Evolutionary conservation across 805 yeast species (phyloP), one percentile per base, ranked within the genome.

Genomic region (Yarrowia sp.): DNA sequence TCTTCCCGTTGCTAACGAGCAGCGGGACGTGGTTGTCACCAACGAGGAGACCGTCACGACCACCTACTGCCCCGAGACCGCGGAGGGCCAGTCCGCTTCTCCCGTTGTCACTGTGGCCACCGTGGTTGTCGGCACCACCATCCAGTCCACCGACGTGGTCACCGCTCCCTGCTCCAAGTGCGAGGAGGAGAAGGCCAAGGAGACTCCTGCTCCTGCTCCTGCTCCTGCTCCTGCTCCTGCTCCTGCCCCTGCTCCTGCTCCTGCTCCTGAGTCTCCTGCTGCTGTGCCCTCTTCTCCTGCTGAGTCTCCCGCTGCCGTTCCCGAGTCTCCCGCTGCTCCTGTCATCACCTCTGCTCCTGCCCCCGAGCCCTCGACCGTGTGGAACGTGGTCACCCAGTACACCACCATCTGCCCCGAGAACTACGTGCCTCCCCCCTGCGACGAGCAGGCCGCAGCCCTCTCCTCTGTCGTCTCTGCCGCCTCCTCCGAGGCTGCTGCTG

Each of bases 351-450:
- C 53, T 59, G 62, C 39, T 31, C 55, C 44, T 49, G 62, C 18
- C 64, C 68, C 44, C 35, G 39, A 25, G 36, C 60, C 46, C 38
- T 36, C 47, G 31, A 55, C 61, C 16, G 61, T 55, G 13, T 55
- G 61, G 61, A 42, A 58, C 33, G n/a, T 58, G 8, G 62, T 58
- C 53, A 42, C 62, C 35, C 53, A 58, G 42, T 58, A 58, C 62
- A 55, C 63, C 32, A 39, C 63, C 46, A 24, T 38, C 42, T 39
- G 51, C 13, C 42, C 62, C 55, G 21, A 32, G 36, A 24, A 60
- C 53, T 32, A 59, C 41, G 35, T 51, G 39, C 60, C 63, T 27
- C 63, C 63, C 19, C 36, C 46, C 19, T 36, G 61, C 8, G 49
- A 35, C 39, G 61, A 49, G 35, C 42, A 29, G 27, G 35, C 63